Evolutionary conservation across 2,329 filamentous ascomycete genomes (phyloP).

Genomic region (Verticillium dahliae): DNA sequence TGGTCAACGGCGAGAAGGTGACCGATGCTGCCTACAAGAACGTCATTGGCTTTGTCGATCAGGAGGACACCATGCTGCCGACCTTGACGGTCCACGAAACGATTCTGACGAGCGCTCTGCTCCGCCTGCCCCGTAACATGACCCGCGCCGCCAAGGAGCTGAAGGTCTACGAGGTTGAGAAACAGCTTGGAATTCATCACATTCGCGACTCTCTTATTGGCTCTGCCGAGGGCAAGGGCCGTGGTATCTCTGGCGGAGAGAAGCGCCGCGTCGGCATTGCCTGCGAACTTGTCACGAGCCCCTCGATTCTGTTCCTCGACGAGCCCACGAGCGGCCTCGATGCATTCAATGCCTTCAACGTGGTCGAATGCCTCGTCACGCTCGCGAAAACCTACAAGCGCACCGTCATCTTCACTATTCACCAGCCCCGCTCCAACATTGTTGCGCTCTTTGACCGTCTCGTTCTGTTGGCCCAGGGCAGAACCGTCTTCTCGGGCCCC

Average conservation of each 20-base stretch:
- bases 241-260: constrained; percentile 94
- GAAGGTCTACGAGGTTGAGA: constrained; percentile 85
- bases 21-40: constrained; percentile 78
- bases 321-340: constrained; percentile 95
- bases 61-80: constrained; percentile 94
- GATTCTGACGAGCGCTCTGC: constrained; percentile 85
- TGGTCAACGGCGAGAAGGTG: constrained; percentile 89
- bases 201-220: constrained; percentile 95
- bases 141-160: constrained; percentile 81
- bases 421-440: constrained; percentile 96
- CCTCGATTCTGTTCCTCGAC: constrained; percentile 93
- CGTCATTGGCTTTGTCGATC: constrained; percentile 94
- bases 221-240: constrained; percentile 87
- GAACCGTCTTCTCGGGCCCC: constrained; percentile 87
- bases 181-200: constrained; percentile 87
- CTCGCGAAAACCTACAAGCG: constrained; percentile 94
- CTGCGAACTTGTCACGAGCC: constrained; percentile 94
- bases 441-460: constrained; percentile 93
- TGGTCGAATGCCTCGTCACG: constrained; percentile 90
- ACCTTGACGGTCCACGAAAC: constrained; percentile 97
- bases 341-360: constrained; percentile 96
- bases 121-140: constrained; percentile 92
- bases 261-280: constrained; percentile 95
- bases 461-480: constrained; percentile 82
- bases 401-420: constrained; percentile 96